These are phyloP conservation scores for Oidiodendron maius DNA, from an alignment of 495 filamentous ascomycete genomes.

Conservation along the genomic window DNA sequence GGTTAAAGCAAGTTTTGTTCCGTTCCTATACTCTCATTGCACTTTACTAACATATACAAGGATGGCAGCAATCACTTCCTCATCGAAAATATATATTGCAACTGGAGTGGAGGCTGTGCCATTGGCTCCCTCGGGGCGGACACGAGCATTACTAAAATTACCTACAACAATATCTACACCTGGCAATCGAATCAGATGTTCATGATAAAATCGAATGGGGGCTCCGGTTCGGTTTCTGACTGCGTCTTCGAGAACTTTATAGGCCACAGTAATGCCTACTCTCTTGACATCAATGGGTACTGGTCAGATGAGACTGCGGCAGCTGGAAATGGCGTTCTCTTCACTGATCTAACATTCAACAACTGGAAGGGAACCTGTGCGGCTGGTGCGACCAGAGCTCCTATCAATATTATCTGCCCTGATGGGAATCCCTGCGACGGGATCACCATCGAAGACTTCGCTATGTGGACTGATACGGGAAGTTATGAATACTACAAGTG, in stretches of 20 bases:
- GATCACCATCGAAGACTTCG: conserved; percentile 44
- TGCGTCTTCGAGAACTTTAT: conserved; percentile 50
- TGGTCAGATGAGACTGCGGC: conserved; percentile 36
- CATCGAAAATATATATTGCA: conserved; percentile 47
- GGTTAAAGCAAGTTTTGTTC: conserved; percentile 26
- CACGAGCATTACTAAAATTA: conserved; percentile 33
- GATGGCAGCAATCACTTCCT: conserved; percentile 40
- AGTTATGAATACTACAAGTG: conserved; percentile 38
- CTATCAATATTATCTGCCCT: conserved; percentile 41
- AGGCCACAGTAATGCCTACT: conserved; percentile 34
- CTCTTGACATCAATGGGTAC: conserved; percentile 44
- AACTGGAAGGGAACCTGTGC: conserved; percentile 51
- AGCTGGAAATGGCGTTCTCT: conserved; percentile 38
- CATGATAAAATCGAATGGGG: conserved; percentile 49
- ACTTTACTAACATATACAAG: conserved; percentile 11
- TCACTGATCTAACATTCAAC: conserved; percentile 41
- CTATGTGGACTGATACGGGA: conserved; percentile 53
- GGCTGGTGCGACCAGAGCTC: conserved; percentile 39
- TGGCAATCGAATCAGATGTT: conserved; percentile 53
- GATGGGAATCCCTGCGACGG: conserved; percentile 42
- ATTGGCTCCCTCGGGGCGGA: conserved; percentile 40
- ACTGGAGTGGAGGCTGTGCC: conserved; percentile 46
- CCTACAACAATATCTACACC: conserved; percentile 44
- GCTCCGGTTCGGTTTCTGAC: conserved; percentile 33
- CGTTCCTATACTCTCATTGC: neutral